Evolutionary conservation across 1,284 basidiomycete species (phyloP), one percentile per base, ranked within the genome.

Genomic region (Tilletia indica): DNA sequence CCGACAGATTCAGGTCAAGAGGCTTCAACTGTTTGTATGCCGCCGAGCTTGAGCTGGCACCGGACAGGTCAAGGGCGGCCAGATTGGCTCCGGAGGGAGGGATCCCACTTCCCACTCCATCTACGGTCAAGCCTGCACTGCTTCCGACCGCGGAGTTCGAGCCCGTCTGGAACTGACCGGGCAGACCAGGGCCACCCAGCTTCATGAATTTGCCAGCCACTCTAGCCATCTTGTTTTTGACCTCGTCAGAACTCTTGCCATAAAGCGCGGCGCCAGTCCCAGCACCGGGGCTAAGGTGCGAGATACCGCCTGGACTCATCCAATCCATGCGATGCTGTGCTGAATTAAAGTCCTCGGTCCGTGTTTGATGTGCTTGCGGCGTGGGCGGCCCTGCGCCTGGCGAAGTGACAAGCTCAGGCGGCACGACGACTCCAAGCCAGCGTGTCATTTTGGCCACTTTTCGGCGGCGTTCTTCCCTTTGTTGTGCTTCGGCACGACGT

Each of bases 401-500:
- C 3, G 61, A 64, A 39, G 61, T 64, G 34, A 64, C 8, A 8
- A 67, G 25, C 42, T 67, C 66, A 4, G 66, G 2, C 4, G 66
- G 66, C 9, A 67, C 76, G 11, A 73, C 76, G 4, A 73, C 78
- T 36, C 79, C 79, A 16, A 80, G 77, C 79, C 77, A 80, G 12
- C 75, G 74, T 47, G 74, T 74, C 72, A 80, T 76, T 68, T 80
- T 80, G 47, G 75, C 77, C 14, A 80, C 71, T 31, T 73, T 72
- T 45, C 74, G 71, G 21, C 78, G 71, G 12, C 78, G 75, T 54
- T 78, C 79, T 8, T 78, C 78, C 49, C 78, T 71, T 14, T 70
- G 69, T 39, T 69, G 71, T 8, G 73, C 72, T 51, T 56, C 61
- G 39, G 14, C 36, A 4, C 61, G 69, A 42, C 38, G 31, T 16